Base-by-base conservation (phyloP, 2,329 filamentous ascomycete genomes). In the Aspergillus neoniger region DNA sequence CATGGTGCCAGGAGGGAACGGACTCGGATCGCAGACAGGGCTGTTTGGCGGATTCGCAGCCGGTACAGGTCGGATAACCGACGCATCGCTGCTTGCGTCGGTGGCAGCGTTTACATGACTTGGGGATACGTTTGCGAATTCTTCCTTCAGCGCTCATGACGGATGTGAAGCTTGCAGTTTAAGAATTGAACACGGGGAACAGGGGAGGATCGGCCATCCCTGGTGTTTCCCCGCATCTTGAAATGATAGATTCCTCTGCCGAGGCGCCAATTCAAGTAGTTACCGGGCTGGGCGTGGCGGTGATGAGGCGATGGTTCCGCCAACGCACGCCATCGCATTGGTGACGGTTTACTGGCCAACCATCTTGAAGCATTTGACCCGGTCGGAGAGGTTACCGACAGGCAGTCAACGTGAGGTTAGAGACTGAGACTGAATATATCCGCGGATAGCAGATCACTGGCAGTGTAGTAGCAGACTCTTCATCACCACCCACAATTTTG, bases 51-150 rank as follows among this genome's bases (percentile, higher is more conserved):
- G 61, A 39, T 21, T 65, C 60, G 43, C 68, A 70, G 39, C 68
- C 68, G 1, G 62, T 56, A 49, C 66, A 70, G 15, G 60, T 63
- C 1, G 68, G 66, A 21, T 60, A 63, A 2, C 66, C 66, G 15
- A 68, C 66, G 47, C 68, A 69, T 44, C 64, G 67, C 48, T 70
- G 68, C 52, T 69, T 70, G 14, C 67, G 68, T 5, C 67, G 66
- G 41, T 70, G 67, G 23, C 68, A 70, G 55, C 65, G 64, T 23
- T 56, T 54, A 51, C 68, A 70, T 15, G 68, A 69, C 36, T 65
- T 67, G 12, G 68, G 68, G 50, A 67, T 63, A 30, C 67, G 63
- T 32, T 67, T 70, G 23, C 67, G 65, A 25, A 67, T 62, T 15
- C 63, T 52, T 10, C 41, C 25, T 21, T 39, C 36, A 25, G 55